Evolutionary conservation across 1,139 yeast species (phyloP), one percentile per base, ranked within the genome.

Genomic region (Pichia sp.): DNA sequence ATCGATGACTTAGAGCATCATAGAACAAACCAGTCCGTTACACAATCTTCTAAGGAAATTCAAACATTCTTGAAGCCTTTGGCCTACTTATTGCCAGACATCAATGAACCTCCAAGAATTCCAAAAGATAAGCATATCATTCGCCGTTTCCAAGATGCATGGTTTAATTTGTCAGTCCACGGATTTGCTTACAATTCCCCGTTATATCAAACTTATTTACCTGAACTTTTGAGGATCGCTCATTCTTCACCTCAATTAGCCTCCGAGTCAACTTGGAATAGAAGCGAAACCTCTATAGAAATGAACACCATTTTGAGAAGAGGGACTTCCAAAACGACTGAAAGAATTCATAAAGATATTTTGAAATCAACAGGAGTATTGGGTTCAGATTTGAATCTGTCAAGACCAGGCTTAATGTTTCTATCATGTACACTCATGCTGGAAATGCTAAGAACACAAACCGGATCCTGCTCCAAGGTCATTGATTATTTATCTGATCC

Each of bases 81-180:
- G 53, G 94, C 97, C 0, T 72, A 68, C 31, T 65, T 88, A 37
- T 69, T 88, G 45, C 96, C 97, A 2, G 66, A 71, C 38, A 69
- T 73, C 11, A 70, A 71, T 34, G 63, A 65, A 27, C 66, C 65
- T 2, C 71, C 79, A 2, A 57, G 65, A 27, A 64, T 64, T 11
- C 47, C 78, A 29, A 60, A 60, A 10, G 75, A 77, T 45, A 66
- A 73, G 37, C 69, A 66, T 16, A 71, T 77, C 2, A 66, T 76
- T 44, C 68, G 75, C 39, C 66, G 82, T 47, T 87, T 90, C 67
- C 77, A 95, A 58, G 85, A 92, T 61, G 79, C 87, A 42, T 94
- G 99, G 99, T 88, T 85, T 61, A 92, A 90, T 58, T 72, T 92
- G 75, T 94, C 84, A 4, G 86, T 90, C 38, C 96, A 92, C 63